Evolutionary conservation across 176 grass and related monocot species (phyloP).

Genomic region (bread wheat (Triticum aestivum)): DNA sequence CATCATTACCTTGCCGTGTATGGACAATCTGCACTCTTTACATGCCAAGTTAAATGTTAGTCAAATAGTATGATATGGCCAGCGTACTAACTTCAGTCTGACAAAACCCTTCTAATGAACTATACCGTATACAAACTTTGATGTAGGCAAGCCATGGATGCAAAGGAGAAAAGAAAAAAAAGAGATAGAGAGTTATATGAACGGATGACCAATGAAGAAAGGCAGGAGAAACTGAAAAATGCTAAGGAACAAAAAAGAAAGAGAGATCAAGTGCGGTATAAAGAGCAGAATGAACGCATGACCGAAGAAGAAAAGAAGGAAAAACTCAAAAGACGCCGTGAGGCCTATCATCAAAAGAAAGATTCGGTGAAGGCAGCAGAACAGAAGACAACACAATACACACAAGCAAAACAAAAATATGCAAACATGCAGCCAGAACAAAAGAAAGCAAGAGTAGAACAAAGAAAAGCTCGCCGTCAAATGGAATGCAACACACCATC

Average conservation of each 20-base stretch:
- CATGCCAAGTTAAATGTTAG: too few relatives aligned
- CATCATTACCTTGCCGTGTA: too few relatives aligned
- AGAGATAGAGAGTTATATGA: background rate
- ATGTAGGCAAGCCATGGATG: background rate
- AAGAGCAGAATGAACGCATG: too few relatives aligned
- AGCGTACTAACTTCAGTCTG: too few relatives aligned
- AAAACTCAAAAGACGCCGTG: background rate
- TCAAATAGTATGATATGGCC: too few relatives aligned
- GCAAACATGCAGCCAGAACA: background rate
- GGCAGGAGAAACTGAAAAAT: background rate
- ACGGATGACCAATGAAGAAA: too few relatives aligned
- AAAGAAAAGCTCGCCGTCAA: background rate
- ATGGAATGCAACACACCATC: background rate
- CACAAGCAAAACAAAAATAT: background rate
- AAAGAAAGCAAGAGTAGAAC: background rate
- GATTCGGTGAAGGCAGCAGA: background rate
- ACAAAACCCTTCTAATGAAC: too few relatives aligned
- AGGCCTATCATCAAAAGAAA: background rate
- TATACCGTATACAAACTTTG: background rate
- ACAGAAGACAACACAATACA: background rate
- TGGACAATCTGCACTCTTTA: too few relatives aligned
- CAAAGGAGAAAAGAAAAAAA: background rate
- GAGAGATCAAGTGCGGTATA: background rate
- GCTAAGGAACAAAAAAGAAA: background rate
- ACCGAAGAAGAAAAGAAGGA: too few relatives aligned